Evolutionary conservation across 257 asterid genomes (phyloP).

Genomic region (Solanum pimpinellifolium): DNA sequence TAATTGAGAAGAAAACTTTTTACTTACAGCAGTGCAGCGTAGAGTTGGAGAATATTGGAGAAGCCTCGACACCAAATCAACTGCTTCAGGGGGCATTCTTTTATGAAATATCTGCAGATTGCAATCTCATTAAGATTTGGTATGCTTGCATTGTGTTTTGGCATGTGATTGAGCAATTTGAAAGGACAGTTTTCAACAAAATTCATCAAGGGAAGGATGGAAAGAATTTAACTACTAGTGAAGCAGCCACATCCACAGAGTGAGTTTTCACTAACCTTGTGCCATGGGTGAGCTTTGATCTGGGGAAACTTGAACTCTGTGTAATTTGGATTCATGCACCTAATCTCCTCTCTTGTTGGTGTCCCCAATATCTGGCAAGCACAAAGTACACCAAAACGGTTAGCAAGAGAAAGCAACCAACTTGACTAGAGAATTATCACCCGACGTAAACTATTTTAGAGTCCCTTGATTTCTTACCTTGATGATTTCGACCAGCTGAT

Average conservation of each 20-base stretch:
- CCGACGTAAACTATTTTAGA: neutral
- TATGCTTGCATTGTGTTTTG: neutral
- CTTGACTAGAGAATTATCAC: neutral
- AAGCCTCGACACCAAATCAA: constrained; percentile 79
- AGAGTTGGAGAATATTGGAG: constrained; percentile 83
- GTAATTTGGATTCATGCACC: constrained; percentile 90
- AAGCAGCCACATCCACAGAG: neutral
- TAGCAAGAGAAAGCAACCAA: neutral
- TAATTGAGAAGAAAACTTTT: neutral
- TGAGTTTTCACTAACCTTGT: constrained; percentile 51
- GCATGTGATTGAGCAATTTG: no score
- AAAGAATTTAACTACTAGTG: neutral
- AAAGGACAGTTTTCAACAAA: neutral
- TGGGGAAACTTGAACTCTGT: constrained; percentile 84
- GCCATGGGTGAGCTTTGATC: constrained; percentile 91
- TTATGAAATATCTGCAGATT: constrained; percentile 48
- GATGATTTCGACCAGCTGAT: constrained; percentile 81
- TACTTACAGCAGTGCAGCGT: constrained; percentile 84
- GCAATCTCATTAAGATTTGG: neutral
- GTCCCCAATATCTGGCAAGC: constrained; percentile 62
- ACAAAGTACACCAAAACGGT: neutral
- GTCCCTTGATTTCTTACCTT: constrained; percentile 29
- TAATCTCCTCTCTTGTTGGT: constrained; percentile 90
- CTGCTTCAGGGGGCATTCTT: constrained; percentile 71
- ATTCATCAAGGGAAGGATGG: neutral